Evolutionary conservation across 768 basidiomycete genomes (phyloP).

Genomic region (Paxillus involutus): DNA sequence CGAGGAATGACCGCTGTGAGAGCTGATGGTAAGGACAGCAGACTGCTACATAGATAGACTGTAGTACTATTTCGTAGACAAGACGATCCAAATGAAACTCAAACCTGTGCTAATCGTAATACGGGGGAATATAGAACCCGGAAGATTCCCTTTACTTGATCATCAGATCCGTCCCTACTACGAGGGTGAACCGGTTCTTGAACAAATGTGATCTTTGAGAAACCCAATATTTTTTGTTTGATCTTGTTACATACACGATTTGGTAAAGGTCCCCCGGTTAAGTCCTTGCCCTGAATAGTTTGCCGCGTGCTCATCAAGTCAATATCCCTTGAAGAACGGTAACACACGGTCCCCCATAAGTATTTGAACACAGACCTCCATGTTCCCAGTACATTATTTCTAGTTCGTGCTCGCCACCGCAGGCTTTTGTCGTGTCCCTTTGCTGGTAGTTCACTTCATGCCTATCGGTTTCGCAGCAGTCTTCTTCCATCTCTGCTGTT

Average conservation of each 20-base stretch:
- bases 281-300: conserved; percentile 22
- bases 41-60: no score
- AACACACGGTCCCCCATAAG: conserved; percentile 24
- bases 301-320: conserved; percentile 28
- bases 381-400: conserved; percentile 31
- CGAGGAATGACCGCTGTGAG: conserved; percentile 28
- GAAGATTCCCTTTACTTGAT: conserved; percentile 6
- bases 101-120: conserved; percentile 18
- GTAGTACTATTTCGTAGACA: conserved; percentile 22
- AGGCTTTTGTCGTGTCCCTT: conserved; percentile 3
- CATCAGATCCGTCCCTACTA: neutral
- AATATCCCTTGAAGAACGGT: conserved; percentile 26
- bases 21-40: conserved; percentile 6
- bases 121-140: conserved; percentile 7
- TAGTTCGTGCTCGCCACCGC: conserved; percentile 14
- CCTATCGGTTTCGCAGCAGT: conserved; percentile 26
- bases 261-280: conserved; percentile 13
- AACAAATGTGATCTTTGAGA: conserved; percentile 2
- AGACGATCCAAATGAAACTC: conserved; percentile 31
- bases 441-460: conserved; percentile 19
- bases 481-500: conserved; percentile 18
- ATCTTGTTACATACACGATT: conserved; percentile 14
- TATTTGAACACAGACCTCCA: conserved; percentile 29
- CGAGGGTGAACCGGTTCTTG: conserved; percentile 17
- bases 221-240: conserved; percentile 5